Base-by-base conservation (phyloP, 192 early-diverging fungal genomes). In the Oehlia diaphana region DNA sequence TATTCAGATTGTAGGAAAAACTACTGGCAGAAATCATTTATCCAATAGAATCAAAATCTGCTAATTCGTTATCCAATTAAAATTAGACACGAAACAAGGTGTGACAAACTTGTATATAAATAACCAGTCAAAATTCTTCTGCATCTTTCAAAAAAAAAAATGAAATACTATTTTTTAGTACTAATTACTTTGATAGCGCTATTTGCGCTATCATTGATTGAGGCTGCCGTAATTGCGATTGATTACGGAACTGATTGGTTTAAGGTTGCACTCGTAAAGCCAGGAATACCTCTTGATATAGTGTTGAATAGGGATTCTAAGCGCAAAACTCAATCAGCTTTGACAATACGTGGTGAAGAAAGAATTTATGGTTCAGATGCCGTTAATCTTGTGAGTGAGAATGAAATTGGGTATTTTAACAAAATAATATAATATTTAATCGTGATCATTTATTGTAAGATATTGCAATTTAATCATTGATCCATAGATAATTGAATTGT, bases 171-270 rank as follows among this genome's bases (percentile, higher is more conserved):
- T n/a, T 70, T 70, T 70, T 23, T 70, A 42, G 9, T 37, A 39
- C 9, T 19, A 33, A 39, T 70, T 37, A 33, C n/a, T 70, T 44
- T 70, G 68, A 70, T 37, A 70, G 9, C 68, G 35, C 19, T 70
- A n/a, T 42, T 21, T 70, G 35, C 35, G 35, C 3, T 70, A 37
- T 70, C 68, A 7, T 12, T 74, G 2, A 63, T 44, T 68, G 76
- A 87, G 39, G 92, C 92, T 1, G 91, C 95, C 26, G 95, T 98
- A 23, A 93, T 99, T 79, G 94, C 95, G 14, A 96, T 99, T 79
- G 98, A 99, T 84, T 97, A 94, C 85, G 98, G 98, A 47, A 93
- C 94, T 2, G 95, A 99, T 68, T 99, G 96, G 96, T 95, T 98
- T 87, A 98, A 98, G 78, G 93, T 97, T 44, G 94, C 93, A 10